These are phyloP conservation scores for Pseudonectria buxi DNA, from an alignment of 2,329 filamentous ascomycete genomes.

Conservation along the genomic window DNA sequence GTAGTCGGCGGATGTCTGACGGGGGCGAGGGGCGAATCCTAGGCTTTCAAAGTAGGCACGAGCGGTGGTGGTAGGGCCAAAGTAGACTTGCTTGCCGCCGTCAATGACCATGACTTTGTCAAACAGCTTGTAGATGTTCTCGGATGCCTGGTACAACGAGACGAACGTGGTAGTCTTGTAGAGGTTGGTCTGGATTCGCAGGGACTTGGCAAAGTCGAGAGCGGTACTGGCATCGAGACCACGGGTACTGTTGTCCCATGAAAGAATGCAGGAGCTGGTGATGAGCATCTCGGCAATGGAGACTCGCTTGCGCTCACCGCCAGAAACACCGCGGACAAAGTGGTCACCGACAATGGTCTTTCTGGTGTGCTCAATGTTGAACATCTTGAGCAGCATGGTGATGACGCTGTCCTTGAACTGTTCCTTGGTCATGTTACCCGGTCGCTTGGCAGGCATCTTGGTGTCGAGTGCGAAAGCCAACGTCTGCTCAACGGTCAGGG, in stretches of 20 bases:
- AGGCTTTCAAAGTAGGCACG: constrained; percentile 69
- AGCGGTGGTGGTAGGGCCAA: constrained; percentile 61
- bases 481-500: constrained; percentile 81
- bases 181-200: constrained; percentile 75
- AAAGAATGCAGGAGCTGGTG: constrained; percentile 63
- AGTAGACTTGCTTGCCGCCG: constrained; percentile 67
- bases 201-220: constrained; percentile 59
- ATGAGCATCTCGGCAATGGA: constrained; percentile 80
- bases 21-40: constrained; percentile 66
- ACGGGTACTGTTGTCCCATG: constrained; percentile 70
- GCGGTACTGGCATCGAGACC: constrained; percentile 64
- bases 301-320: constrained; percentile 72
- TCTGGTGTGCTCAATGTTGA: constrained; percentile 84
- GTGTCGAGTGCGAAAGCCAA: constrained; percentile 78
- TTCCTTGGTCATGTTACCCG: constrained; percentile 61
- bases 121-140: constrained; percentile 72
- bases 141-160: constrained; percentile 77
- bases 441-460: constrained; percentile 76
- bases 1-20: constrained; percentile 77
- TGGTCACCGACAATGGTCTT: constrained; percentile 80
- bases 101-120: constrained; percentile 83
- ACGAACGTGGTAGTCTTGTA: constrained; percentile 82
- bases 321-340: constrained; percentile 73
- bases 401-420: constrained; percentile 75
- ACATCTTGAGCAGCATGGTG: constrained; percentile 75